Evolutionary conservation across 495 filamentous ascomycete species (phyloP), one percentile per base, ranked within the genome.

Genomic region (Xylaria telfairii): DNA sequence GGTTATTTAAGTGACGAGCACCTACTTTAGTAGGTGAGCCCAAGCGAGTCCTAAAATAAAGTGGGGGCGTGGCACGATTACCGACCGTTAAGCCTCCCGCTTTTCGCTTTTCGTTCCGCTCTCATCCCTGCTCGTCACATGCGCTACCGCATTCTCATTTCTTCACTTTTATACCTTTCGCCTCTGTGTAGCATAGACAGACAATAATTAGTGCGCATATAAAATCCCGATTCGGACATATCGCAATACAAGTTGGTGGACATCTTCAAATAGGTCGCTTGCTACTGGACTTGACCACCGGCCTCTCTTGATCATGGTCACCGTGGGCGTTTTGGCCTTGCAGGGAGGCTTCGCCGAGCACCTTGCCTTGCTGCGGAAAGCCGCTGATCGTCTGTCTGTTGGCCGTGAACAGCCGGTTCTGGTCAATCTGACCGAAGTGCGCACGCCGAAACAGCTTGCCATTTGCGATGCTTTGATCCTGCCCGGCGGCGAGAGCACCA

Each of bases 271-370:
- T 28, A 32, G 12, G 34, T n/a, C 9, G 24, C 19, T n/a, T 5
- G 24, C 19, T 9, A 13, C 13, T 5, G 41, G 24, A 47, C 60
- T 63, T 13, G 15, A 17, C 26, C 9, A 37, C 30, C 46, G 42
- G 6, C 49, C 65, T 51, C 30, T 17, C 54, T 39, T 15, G 13
- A 21, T 41, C 49, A 79, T 74, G 73, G 78, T 91, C 73, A 93
- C 92, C 9, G 87, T 97, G 46, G 94, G 94, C 69, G 93, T 97
- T 30, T 89, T 97, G 65, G 96, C 96, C 69, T 87, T 99, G 17
- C 96, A 99, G 81, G 96, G 96, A 73, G 95, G 96, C 51, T 98
- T 98, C 76, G 84, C 87, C 76, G 96, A 99, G 77, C 96, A 99
- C 82, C 75, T 97, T 39, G 85, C 89, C 69, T 87, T 97, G 34